phyloP scores from a whole-genome alignment of 1,284 basidiomycete species.

The Puccinia horiana region DNA sequence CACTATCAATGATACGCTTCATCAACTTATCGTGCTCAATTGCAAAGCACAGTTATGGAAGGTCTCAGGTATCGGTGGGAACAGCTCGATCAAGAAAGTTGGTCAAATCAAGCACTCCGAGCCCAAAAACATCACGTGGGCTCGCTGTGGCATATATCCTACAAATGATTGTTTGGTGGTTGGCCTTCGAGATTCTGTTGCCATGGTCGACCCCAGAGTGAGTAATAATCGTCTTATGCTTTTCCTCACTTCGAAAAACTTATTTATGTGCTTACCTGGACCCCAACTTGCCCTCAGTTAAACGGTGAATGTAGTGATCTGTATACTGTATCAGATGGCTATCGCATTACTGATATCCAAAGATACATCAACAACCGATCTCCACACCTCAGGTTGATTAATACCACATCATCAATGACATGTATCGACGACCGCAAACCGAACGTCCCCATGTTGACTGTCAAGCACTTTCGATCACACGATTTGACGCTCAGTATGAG shows the following conservation, averaged over 20 bases:
- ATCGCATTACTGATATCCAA: conserved; percentile 39
- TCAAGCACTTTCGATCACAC: conserved; percentile 20
- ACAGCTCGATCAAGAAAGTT: background rate
- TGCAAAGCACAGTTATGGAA: conserved; percentile 24
- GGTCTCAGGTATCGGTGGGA: background rate
- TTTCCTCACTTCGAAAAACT: background rate
- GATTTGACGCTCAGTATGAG: conserved; percentile 33
- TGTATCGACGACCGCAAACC: conserved; percentile 42
- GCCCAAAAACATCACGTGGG: conserved; percentile 1
- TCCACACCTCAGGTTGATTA: conserved; percentile 36
- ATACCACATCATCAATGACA: conserved; percentile 17
- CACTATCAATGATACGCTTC: background rate
- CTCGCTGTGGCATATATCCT: conserved; percentile 19
- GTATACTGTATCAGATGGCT: conserved; percentile 18
- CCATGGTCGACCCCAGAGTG: conserved; percentile 28
- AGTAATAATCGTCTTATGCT: background rate
- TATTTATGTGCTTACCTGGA: background rate
- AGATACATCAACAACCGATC: conserved; percentile 18
- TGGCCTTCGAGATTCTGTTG: conserved; percentile 28
- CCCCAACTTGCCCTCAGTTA: background rate
- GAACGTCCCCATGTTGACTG: background rate
- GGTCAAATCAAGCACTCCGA: background rate
- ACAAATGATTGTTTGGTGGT: conserved; percentile 25
- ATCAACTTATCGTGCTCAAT: conserved; percentile 29
- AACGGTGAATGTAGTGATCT: conserved; percentile 21